Conservation (phyloP, 1,139 yeast genomes). For the Yamadazyma triangularis region DNA sequence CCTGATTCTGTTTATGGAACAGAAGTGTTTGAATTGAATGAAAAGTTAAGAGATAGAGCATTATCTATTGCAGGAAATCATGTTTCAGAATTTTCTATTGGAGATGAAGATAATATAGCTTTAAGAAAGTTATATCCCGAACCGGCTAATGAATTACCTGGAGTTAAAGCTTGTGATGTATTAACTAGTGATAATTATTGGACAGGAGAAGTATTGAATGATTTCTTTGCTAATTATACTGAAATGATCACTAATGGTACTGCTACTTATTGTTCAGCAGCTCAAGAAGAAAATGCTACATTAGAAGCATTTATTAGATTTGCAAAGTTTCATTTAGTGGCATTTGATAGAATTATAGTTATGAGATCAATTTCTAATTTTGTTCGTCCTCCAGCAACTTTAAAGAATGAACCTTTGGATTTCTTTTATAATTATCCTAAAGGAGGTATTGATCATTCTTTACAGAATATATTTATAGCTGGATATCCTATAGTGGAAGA, state of each 20-base stretch:
- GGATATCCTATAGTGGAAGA: constrained; percentile 55
- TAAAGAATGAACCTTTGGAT: constrained; percentile 35
- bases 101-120: constrained; percentile 37
- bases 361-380: constrained; percentile 65
- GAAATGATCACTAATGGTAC: constrained; percentile 53
- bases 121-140: constrained; percentile 46
- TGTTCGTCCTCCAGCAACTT: constrained; percentile 50
- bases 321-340: constrained; percentile 51
- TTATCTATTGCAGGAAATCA: constrained; percentile 45
- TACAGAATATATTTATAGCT: constrained; percentile 50
- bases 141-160: constrained; percentile 49
- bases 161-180: constrained; percentile 53
- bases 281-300: constrained; percentile 68
- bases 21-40: constrained; percentile 63
- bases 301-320: constrained; percentile 57
- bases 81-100: constrained; percentile 32
- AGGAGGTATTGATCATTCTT: constrained; percentile 51
- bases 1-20: constrained; percentile 59
- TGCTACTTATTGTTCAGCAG: constrained; percentile 57
- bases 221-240: constrained; percentile 47
- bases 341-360: constrained; percentile 52
- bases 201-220: constrained; percentile 49
- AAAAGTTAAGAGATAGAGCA: constrained; percentile 55
- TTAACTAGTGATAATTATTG: constrained; percentile 60
- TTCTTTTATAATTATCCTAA: constrained; percentile 48